Evolutionary conservation across 176 grass and related monocot genomes (phyloP).

Genomic region (Dendrocalamus sinicus): DNA sequence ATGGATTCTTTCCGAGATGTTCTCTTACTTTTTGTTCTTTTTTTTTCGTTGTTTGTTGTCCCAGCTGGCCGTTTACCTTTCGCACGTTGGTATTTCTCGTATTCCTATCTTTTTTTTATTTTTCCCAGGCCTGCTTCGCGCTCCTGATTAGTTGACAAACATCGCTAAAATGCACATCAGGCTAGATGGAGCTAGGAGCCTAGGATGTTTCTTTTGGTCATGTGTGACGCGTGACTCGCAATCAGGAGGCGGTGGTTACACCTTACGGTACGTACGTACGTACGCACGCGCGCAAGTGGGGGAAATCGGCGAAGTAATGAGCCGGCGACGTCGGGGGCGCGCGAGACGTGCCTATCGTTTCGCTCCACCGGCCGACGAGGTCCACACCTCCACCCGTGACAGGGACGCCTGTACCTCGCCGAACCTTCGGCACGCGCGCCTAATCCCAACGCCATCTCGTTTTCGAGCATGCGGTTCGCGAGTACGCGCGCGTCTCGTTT

Average conservation of each 20-base stretch:
- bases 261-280: not conserved
- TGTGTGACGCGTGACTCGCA: conserved; percentile 27
- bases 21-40: not conserved
- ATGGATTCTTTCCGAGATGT: conserved; percentile 30
- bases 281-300: not conserved
- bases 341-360: not conserved
- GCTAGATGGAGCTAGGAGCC: too few species aligned
- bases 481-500: not conserved
- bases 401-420: not conserved
- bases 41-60: not conserved
- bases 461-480: not conserved
- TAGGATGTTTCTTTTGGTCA: not conserved
- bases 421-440: conserved; percentile 34
- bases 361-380: not conserved
- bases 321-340: not conserved
- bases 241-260: conserved; percentile 19
- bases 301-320: conserved; percentile 3
- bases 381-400: not conserved
- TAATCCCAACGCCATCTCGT: not conserved
- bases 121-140: not conserved
- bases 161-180: not conserved
- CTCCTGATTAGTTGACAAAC: not conserved
- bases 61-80: conserved; percentile 12
- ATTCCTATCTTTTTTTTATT: too few species aligned
- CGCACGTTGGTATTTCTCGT: not conserved